Conservation (phyloP, 202 grass and related monocot species). For the Eragrostis tef region DNA sequence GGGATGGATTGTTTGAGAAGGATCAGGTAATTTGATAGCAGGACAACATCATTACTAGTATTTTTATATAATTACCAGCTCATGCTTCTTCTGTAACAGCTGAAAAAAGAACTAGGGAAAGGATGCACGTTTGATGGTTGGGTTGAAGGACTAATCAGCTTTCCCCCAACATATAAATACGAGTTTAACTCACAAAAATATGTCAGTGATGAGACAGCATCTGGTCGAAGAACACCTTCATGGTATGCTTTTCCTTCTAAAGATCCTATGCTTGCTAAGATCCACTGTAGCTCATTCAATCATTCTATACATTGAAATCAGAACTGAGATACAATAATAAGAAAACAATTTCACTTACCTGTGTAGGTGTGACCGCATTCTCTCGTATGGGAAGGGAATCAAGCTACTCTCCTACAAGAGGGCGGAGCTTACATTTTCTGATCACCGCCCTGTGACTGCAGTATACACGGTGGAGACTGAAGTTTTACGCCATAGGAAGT, state of each 20-base stretch:
- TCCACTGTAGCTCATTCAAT: slow-evolving; percentile 28
- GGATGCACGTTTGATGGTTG: slow-evolving; percentile 79
- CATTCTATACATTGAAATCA: neutral
- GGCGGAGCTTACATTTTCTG: slow-evolving; percentile 70
- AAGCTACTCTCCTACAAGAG: slow-evolving; percentile 68
- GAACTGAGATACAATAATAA: neutral
- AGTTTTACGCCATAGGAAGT: slow-evolving; percentile 60
- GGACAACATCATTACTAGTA: neutral
- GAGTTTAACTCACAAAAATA: slow-evolving; percentile 77
- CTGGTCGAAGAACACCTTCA: slow-evolving; percentile 79
- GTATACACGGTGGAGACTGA: slow-evolving; percentile 66
- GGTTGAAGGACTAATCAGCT: slow-evolving; percentile 73
- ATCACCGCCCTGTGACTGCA: slow-evolving; percentile 79
- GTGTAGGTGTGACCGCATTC: slow-evolving; percentile 84
- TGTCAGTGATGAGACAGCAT: slow-evolving; percentile 61
- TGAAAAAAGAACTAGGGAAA: slow-evolving; percentile 72
- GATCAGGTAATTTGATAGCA: slow-evolving; percentile 67
- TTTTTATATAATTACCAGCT: slow-evolving; percentile 37
- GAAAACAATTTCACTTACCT: neutral
- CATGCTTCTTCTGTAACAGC: slow-evolving; percentile 53
- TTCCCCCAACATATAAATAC: slow-evolving; percentile 95
- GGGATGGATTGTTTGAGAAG: slow-evolving; percentile 61
- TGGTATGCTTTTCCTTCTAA: slow-evolving; percentile 58
- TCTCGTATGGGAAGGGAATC: slow-evolving; percentile 76
- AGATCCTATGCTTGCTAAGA: neutral